A percentile compares a stretch with the other conserved stretches of the same genome.
Conservation (phyloP, 1,139 yeast species). For the Debaryomyces fabryi region DNA sequence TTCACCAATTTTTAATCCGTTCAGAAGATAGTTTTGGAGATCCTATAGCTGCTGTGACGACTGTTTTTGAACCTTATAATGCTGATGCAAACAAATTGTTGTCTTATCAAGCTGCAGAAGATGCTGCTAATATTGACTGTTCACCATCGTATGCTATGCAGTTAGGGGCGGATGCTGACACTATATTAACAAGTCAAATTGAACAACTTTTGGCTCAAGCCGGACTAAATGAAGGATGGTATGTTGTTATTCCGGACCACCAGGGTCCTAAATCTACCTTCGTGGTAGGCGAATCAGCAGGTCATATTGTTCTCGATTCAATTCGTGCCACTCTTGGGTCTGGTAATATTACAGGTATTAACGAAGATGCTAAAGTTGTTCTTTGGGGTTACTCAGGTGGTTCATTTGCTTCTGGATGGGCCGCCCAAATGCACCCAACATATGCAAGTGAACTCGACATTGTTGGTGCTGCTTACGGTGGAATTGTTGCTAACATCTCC, state of each 20-base stretch:
- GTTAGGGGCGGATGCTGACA: conserved; percentile 15
- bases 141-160: conserved; percentile 31
- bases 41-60: conserved; percentile 34
- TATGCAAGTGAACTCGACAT: conserved; percentile 36
- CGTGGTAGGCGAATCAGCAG: conserved; percentile 33
- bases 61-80: conserved; percentile 34
- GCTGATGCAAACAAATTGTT: conserved; percentile 26
- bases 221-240: conserved; percentile 32
- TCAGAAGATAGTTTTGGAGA: conserved; percentile 33
- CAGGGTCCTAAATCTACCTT: conserved; percentile 33
- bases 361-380: conserved; percentile 24
- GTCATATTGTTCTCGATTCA: conserved; percentile 30
- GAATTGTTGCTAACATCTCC: conserved; percentile 27
- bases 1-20: conserved; percentile 38
- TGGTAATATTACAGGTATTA: conserved; percentile 25
- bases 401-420: conserved; percentile 37
- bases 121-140: conserved; percentile 30
- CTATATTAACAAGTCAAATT: conserved; percentile 16
- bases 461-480: conserved; percentile 37
- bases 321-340: conserved; percentile 27
- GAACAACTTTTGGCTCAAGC: conserved; percentile 25
- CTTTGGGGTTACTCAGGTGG: conserved; percentile 47
- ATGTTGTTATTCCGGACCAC: conserved; percentile 36
- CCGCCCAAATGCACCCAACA: conserved; percentile 30
- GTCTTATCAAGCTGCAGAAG: conserved; percentile 34